Conservation (phyloP, 1,284 basidiomycete species). For the Ceratobasidium sp. region DNA sequence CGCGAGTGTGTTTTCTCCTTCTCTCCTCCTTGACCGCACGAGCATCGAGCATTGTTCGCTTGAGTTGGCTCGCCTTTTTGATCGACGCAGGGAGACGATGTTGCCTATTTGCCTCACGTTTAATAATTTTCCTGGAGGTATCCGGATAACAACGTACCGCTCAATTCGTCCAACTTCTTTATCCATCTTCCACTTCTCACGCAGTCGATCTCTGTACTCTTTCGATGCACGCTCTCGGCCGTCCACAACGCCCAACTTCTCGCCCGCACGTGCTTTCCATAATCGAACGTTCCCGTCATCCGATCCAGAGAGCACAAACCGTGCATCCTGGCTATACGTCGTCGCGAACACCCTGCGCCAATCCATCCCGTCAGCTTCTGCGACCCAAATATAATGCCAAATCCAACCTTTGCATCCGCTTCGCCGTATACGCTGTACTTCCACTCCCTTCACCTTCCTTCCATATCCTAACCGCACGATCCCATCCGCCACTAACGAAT, state of each 20-base stretch:
- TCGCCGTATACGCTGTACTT: conserved; percentile 96
- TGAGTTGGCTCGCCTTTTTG: conserved; percentile 85
- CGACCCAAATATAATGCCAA: conserved; percentile 33
- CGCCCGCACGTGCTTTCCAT: conserved; percentile 94
- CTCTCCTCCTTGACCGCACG: conserved; percentile 92
- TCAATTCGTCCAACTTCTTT: conserved; percentile 82
- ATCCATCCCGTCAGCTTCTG: background rate
- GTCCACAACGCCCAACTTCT: conserved; percentile 90
- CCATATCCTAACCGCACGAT: conserved; percentile 94
- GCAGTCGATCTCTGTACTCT: conserved; percentile 90
- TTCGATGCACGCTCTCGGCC: conserved; percentile 91
- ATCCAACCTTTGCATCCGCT: conserved; percentile 94
- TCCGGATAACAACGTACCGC: conserved; percentile 59
- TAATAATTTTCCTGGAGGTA: background rate
- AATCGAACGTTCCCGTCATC: conserved; percentile 97
- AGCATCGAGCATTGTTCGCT: conserved; percentile 92
- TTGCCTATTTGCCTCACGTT: conserved; percentile 56
- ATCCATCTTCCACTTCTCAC: conserved; percentile 88
- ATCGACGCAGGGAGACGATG: conserved; percentile 91
- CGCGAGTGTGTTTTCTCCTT: conserved; percentile 83
- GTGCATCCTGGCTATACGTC: conserved; percentile 86
- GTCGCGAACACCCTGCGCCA: conserved; percentile 56
- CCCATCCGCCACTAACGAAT: conserved; percentile 96
- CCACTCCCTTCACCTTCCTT: conserved; percentile 82
- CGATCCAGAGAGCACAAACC: conserved; percentile 92